A percentile compares a stretch with the other conserved stretches of the same genome.
Conservation (phyloP, 345 rosid species). For the Capsella bursapastoris region DNA sequence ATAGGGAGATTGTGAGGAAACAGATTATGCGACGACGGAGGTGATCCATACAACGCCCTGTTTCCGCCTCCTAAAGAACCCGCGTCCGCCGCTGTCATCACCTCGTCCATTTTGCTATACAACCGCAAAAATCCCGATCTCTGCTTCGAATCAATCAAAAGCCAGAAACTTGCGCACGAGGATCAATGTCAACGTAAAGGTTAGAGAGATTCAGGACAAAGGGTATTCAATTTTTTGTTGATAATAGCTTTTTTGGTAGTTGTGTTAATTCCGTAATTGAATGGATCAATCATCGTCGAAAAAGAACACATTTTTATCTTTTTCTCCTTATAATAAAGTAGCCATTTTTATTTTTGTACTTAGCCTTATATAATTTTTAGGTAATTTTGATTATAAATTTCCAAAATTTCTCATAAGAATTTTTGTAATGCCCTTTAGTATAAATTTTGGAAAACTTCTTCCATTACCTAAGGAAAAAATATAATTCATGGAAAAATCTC, state of each 20-base stretch:
- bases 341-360: too few species aligned
- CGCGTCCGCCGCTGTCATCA: conserved; percentile 61
- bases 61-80: conserved; percentile 36
- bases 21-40: conserved; percentile 49
- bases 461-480: conserved; percentile 1
- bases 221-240: neutral
- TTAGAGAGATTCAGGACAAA: neutral
- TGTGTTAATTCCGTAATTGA: neutral
- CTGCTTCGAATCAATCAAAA: conserved; percentile 12
- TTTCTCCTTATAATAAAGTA: neutral
- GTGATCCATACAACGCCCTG: conserved; percentile 44
- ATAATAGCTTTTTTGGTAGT: neutral
- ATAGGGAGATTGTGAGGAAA: conserved; percentile 77
- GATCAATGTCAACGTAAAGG: conserved; percentile 25
- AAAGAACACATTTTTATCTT: neutral
- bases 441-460: conserved; percentile 14
- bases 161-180: neutral
- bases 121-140: neutral
- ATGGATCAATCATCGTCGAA: neutral
- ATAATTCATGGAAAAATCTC: conserved; percentile 5
- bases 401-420: too few species aligned
- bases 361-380: too few species aligned
- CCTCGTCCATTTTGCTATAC: conserved; percentile 61
- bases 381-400: too few species aligned
- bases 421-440: too few species aligned